A percentile compares a stretch with the other conserved stretches of the same genome.
Conservation (phyloP, 225 moss, liverwort and hornwort genomes). For the Marchantia paleacea region DNA sequence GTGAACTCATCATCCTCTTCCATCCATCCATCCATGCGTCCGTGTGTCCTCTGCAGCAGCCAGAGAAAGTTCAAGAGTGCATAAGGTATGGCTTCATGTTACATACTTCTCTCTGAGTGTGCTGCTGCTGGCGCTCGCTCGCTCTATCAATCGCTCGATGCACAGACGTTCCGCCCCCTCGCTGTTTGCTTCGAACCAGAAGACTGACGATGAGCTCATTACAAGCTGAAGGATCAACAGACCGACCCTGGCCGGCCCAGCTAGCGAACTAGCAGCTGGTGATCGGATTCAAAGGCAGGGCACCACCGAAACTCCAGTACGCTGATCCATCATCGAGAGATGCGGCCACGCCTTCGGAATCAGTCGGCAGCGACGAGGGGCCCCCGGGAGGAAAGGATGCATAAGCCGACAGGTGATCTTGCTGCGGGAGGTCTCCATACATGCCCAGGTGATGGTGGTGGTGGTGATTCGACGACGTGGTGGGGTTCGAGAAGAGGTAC, state of each 20-base stretch:
- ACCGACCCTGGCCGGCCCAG: neutral
- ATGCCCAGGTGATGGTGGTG: neutral
- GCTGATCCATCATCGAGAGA: conserved; percentile 19
- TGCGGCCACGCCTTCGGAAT: neutral
- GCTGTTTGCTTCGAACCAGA: neutral
- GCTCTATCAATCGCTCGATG: neutral
- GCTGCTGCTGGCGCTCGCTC: neutral
- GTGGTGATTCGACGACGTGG: neutral
- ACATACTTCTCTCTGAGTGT: neutral
- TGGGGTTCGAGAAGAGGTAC: neutral
- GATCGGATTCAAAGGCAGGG: conserved; percentile 14
- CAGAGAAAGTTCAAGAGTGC: neutral
- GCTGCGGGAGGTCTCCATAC: conserved; percentile 8
- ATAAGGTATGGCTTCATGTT: neutral
- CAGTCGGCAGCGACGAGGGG: neutral
- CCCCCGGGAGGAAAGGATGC: neutral
- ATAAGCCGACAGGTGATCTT: conserved; percentile 4
- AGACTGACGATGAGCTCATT: conserved; percentile 5
- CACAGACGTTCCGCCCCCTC: neutral
- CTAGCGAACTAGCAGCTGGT: neutral
- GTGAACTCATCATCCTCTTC: conserved; percentile 8
- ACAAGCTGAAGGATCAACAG: neutral
- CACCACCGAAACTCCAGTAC: conserved; percentile 18
- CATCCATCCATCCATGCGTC: neutral
- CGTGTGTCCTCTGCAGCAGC: neutral